phyloP scores from a whole-genome alignment of 2,329 filamentous ascomycete species.

The Penicillium sp. region DNA sequence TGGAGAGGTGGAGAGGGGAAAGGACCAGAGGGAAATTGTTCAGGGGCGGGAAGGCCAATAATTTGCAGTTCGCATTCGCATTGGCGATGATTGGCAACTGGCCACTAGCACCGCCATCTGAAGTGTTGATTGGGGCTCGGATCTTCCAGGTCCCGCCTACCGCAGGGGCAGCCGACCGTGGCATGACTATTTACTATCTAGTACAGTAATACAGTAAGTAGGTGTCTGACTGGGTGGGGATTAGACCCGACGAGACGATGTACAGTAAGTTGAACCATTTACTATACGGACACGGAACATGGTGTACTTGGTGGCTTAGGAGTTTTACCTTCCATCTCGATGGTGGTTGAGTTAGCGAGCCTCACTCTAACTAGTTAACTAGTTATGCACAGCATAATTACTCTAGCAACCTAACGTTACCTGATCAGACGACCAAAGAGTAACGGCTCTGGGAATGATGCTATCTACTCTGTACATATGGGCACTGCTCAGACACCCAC shows the following conservation, averaged over 20 bases:
- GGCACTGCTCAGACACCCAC: background rate
- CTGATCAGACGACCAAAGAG: background rate
- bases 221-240: background rate
- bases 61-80: slow-evolving; percentile 3
- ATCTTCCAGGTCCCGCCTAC: background rate
- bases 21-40: slow-evolving; percentile 17
- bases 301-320: background rate
- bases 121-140: background rate
- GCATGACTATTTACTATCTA: background rate
- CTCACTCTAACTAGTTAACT: too few species aligned
- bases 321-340: background rate
- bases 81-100: slow-evolving; percentile 9
- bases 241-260: too few species aligned
- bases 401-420: background rate
- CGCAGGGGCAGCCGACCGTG: background rate
- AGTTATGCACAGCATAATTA: background rate
- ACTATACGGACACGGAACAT: too few species aligned
- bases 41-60: slow-evolving; percentile 27
- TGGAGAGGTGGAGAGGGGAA: slow-evolving; percentile 21
- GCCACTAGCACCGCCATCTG: background rate
- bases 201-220: too few species aligned
- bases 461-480: slow-evolving; percentile 1
- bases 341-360: background rate
- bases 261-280: too few species aligned
- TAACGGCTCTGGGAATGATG: background rate